Evolutionary conservation across 2,329 filamentous ascomycete species (phyloP), one percentile per base, ranked within the genome.

Genomic region (Fusarium buharicum): DNA sequence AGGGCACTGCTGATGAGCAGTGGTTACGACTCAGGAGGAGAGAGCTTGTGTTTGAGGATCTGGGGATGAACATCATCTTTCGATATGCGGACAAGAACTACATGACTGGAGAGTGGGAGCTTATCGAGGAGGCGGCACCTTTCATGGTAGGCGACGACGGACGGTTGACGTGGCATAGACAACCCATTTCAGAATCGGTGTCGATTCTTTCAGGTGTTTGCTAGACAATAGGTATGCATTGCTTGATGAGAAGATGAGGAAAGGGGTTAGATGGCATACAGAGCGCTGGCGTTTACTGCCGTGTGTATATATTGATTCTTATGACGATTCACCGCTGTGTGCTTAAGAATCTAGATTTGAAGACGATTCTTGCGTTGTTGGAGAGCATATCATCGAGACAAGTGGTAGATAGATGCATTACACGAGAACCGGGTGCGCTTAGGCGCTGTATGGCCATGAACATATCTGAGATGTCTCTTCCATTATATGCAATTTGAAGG

Each of bases 1-100:
- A 77, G 14, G 78, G 73, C 2, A 59, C 64, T 10, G 70, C 74
- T 13, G 47, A 72, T 10, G 71, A 75, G n/a, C 77, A 78, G 55
- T 80, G 77, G 77, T 30, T 77, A 13, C 71, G 73, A n/a, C 68
- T 79, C 28, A 62, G 74, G 38, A 63, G 75, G 24, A 66, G 77
- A 20, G 77, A 79, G 49, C 56, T 77, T 1, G 70, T 77, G 6
- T 78, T 79, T 56, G 75, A 76, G 54, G 75, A 77, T 24, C 69
- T 76, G 16, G 76, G 76, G 0, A 68, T 68, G 13, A 74, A 68
- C 16, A 73, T 78, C 22, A 73, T 79, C 46, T 77, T 76, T 43
- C 71, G 77, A 3, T 77, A 72, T 13, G 59, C 74, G 14, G 70
- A 73, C 49, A 76, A 71, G 66, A 67, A 75, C 22, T 53, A 45